Conservation (phyloP, 2,329 filamentous ascomycete species). For the Venturia oleaginea region DNA sequence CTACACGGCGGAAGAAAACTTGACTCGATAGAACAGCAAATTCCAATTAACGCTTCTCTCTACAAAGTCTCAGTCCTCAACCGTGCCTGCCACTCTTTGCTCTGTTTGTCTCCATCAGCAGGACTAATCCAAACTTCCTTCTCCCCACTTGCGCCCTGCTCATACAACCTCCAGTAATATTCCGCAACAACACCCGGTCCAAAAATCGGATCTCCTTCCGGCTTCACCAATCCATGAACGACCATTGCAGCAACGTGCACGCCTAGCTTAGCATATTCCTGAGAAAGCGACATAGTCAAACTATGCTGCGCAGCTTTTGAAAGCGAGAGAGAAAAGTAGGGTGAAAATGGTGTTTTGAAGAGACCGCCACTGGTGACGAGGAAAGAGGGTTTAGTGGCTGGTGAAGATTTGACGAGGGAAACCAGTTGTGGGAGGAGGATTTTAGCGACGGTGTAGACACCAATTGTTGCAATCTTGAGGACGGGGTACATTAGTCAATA, state of each 20-base stretch:
- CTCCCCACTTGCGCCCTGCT: slow-evolving; percentile 17
- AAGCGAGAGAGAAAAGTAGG: slow-evolving; percentile 32
- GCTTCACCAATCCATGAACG: slow-evolving; percentile 17
- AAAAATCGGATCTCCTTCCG: slow-evolving; percentile 16
- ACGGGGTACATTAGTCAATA: not conserved
- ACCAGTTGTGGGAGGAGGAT: slow-evolving; percentile 34
- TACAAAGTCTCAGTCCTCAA: not conserved
- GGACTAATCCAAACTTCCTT: slow-evolving; percentile 15
- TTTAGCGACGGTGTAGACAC: slow-evolving; percentile 39
- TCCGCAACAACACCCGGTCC: slow-evolving; percentile 17
- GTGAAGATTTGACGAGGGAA: slow-evolving; percentile 19
- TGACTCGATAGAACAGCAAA: too few relatives aligned
- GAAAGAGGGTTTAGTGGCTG: slow-evolving; percentile 33
- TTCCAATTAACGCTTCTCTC: not conserved
- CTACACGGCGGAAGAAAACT: too few relatives aligned
- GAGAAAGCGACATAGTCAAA: slow-evolving; percentile 8
- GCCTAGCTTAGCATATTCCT: slow-evolving; percentile 14
- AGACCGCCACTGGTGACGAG: slow-evolving; percentile 42
- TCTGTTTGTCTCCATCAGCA: not conserved
- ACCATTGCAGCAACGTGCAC: slow-evolving; percentile 20
- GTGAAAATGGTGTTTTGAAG: slow-evolving; percentile 38
- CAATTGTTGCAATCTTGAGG: slow-evolving; percentile 36
- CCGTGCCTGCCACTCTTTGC: not conserved
- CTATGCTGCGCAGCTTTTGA: slow-evolving; percentile 14
- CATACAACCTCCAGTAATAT: slow-evolving; percentile 19